phyloP scores from a whole-genome alignment of 305 asterid genomes.

The Fraxinus nigra region DNA sequence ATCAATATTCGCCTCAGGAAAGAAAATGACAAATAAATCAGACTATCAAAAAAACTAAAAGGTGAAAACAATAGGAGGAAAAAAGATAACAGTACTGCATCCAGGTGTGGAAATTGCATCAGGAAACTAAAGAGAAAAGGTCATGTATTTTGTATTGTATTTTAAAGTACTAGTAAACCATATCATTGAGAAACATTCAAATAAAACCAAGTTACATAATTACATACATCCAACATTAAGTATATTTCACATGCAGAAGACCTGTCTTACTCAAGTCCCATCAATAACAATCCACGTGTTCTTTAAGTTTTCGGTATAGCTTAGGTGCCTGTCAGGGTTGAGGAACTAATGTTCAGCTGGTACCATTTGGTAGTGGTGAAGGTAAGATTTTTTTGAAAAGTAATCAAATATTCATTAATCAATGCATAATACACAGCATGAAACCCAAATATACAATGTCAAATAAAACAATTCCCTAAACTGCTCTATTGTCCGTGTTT shows the following conservation, averaged over 20 bases:
- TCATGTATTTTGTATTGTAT: background rate
- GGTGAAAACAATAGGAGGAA: background rate
- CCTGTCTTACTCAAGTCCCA: background rate
- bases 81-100: background rate
- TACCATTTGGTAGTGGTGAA: background rate
- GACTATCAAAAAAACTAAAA: background rate
- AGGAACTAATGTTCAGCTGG: background rate
- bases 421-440: too few species aligned
- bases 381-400: background rate
- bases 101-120: background rate
- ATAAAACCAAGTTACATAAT: background rate
- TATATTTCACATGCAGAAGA: background rate
- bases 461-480: too few species aligned
- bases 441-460: too few species aligned
- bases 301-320: background rate
- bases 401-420: too few species aligned
- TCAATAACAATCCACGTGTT: background rate
- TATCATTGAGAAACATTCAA: background rate
- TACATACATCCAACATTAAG: background rate
- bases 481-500: too few species aligned
- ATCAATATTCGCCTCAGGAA: background rate
- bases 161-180: background rate
- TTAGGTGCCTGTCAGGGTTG: background rate
- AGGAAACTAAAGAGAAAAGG: background rate
- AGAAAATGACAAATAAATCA: background rate